phyloP scores from a whole-genome alignment of 192 early-diverging fungal genomes.

The Chytriomyces confervae region DNA sequence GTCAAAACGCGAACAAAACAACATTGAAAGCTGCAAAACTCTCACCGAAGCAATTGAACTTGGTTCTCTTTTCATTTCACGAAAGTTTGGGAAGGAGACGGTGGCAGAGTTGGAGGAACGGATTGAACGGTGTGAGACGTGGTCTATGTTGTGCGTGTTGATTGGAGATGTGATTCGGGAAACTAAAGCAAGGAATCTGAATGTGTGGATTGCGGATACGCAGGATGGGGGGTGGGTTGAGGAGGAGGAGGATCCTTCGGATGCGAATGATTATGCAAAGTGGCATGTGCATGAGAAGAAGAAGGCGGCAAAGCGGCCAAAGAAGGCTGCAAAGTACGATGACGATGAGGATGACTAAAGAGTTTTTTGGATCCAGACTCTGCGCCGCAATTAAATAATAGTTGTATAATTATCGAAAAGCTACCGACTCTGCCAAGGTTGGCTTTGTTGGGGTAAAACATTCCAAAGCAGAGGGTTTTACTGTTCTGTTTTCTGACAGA shows the following conservation, averaged over 20 bases:
- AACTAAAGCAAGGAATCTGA: slow-evolving; percentile 4
- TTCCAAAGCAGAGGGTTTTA: background rate
- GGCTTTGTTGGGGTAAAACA: background rate
- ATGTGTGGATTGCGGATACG: slow-evolving; percentile 25
- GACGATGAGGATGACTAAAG: background rate
- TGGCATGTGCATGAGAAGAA: slow-evolving; percentile 1
- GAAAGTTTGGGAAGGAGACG: slow-evolving; percentile 12
- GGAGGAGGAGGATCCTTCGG: slow-evolving; percentile 27
- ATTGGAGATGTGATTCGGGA: slow-evolving; percentile 22
- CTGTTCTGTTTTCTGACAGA: no score
- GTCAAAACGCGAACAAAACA: background rate
- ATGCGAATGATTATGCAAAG: slow-evolving; percentile 10
- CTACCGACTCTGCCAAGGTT: no score
- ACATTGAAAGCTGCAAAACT: background rate
- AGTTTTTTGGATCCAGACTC: background rate
- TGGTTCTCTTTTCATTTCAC: background rate
- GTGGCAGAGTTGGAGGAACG: slow-evolving; percentile 16
- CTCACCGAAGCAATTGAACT: slow-evolving; percentile 2
- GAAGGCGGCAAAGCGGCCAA: slow-evolving; percentile 5
- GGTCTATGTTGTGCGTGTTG: slow-evolving; percentile 20
- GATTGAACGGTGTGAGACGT: slow-evolving; percentile 23
- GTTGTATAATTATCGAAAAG: background rate
- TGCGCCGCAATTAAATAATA: background rate
- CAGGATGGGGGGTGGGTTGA: slow-evolving; percentile 33
- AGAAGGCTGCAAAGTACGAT: slow-evolving; percentile 12